These are phyloP conservation scores for Pythium insidiosum DNA, from an alignment of 352 stramenopile genomes.

Conservation along the genomic window DNA sequence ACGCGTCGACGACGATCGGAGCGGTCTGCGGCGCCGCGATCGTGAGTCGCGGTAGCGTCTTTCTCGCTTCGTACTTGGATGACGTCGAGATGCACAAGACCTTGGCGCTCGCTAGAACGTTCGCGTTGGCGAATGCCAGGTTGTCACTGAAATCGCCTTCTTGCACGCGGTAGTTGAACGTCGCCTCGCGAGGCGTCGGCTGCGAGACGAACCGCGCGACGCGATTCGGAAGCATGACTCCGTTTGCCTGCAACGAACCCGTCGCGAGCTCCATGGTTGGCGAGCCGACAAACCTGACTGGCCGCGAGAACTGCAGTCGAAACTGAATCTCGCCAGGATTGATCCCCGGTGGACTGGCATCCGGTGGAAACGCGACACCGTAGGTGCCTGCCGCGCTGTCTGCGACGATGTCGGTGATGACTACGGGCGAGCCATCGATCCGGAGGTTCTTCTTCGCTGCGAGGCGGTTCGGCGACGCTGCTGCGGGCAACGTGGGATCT, in stretches of 20 bases:
- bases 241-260: constrained; percentile 36
- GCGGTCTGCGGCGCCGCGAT: constrained; percentile 18
- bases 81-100: constrained; percentile 47
- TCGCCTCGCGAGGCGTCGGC: constrained; percentile 28
- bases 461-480: constrained; percentile 17
- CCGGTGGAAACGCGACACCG: constrained; percentile 45
- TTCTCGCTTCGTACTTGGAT: constrained; percentile 19
- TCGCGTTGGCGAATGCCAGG: constrained; percentile 36
- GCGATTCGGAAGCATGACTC: constrained; percentile 32
- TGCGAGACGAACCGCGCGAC: constrained; percentile 37
- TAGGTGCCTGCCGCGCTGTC: constrained; percentile 44
- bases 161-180: constrained; percentile 62
- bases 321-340: constrained; percentile 65
- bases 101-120: constrained; percentile 25
- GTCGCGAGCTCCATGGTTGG: constrained; percentile 53
- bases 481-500: constrained; percentile 22
- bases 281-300: constrained; percentile 32
- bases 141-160: constrained; percentile 43
- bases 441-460: constrained; percentile 22
- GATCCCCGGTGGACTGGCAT: constrained; percentile 36
- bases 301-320: constrained; percentile 46
- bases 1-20: constrained; percentile 50
- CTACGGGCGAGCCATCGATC: constrained; percentile 35
- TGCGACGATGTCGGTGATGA: constrained; percentile 33
- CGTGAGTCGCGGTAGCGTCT: constrained; percentile 23